phyloP scores from a whole-genome alignment of 768 basidiomycete genomes.

The Mycena rosella region DNA sequence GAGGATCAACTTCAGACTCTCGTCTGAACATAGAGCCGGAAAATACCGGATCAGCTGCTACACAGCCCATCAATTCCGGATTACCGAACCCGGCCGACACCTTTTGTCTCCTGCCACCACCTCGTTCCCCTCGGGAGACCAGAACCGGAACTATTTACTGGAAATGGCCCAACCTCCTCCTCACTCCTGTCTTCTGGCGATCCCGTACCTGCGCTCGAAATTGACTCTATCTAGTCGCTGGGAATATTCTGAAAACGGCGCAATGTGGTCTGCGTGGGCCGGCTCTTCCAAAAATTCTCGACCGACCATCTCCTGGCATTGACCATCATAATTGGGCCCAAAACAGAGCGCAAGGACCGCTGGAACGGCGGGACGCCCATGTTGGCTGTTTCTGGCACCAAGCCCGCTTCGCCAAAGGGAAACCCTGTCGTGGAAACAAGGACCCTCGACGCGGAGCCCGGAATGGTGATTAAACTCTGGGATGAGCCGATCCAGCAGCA shows the following conservation, averaged over 20 bases:
- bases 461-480: slow-evolving; percentile 1
- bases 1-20: no score
- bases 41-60: no score
- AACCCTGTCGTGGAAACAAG: not conserved
- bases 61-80: no score
- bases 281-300: slow-evolving; percentile 13
- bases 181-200: not conserved
- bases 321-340: slow-evolving; percentile 1
- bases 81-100: no score
- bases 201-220: not conserved
- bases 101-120: no score
- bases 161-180: not conserved
- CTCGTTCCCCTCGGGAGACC: no score
- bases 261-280: slow-evolving; percentile 20
- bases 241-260: slow-evolving; percentile 16
- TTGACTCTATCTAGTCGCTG: slow-evolving; percentile 10
- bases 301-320: not conserved
- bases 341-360: slow-evolving; percentile 25
- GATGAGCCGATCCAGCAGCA: slow-evolving; percentile 6
- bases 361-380: slow-evolving; percentile 31
- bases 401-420: not conserved
- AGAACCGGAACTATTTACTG: no score
- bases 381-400: slow-evolving; percentile 18
- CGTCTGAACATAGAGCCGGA: no score
- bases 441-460: slow-evolving; percentile 8